These are phyloP conservation scores for Oleoguttula mirabilis DNA, from an alignment of 495 filamentous ascomycete species.

Conservation along the genomic window DNA sequence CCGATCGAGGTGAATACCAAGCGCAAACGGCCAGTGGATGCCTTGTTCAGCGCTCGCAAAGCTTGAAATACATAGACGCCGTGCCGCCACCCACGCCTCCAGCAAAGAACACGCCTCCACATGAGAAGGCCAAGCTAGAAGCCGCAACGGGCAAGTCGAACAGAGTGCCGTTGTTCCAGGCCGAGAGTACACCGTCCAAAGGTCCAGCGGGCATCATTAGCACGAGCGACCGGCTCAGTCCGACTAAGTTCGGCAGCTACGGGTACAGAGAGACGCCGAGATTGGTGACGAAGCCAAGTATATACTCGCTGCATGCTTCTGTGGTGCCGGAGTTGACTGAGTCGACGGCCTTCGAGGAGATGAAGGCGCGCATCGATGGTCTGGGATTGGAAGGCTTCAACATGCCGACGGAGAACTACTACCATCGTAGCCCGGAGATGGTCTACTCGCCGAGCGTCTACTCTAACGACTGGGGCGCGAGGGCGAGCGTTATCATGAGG, in stretches of 20 bases:
- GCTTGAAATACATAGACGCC: conserved; percentile 18
- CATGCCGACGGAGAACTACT: conserved; percentile 9
- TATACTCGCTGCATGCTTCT: conserved; percentile 17
- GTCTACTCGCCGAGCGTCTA: conserved; percentile 20
- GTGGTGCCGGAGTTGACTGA: conserved; percentile 14
- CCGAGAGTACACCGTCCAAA: not conserved
- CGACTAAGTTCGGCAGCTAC: conserved; percentile 19
- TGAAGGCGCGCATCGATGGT: conserved; percentile 16
- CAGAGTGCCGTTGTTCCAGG: conserved; percentile 2
- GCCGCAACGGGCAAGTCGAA: not conserved
- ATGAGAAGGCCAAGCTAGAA: conserved; percentile 6
- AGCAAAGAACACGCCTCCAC: conserved; percentile 22
- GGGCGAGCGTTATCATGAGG: not conserved
- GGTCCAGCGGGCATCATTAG: conserved; percentile 7
- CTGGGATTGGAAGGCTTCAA: conserved; percentile 19
- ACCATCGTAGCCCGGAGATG: not conserved
- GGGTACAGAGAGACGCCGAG: conserved; percentile 10
- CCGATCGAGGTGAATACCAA: not conserved
- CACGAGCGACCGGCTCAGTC: conserved; percentile 9
- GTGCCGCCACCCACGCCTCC: conserved; percentile 20
- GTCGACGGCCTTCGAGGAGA: conserved; percentile 13
- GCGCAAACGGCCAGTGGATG: not conserved
- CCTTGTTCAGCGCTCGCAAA: conserved; percentile 15
- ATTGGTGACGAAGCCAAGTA: conserved; percentile 16
- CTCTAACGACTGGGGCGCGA: conserved; percentile 2